A percentile compares a stretch with the other conserved stretches of the same genome.
phyloP scores from a whole-genome alignment of 2,329 filamentous ascomycete genomes.

The Chaetomium sp. region DNA sequence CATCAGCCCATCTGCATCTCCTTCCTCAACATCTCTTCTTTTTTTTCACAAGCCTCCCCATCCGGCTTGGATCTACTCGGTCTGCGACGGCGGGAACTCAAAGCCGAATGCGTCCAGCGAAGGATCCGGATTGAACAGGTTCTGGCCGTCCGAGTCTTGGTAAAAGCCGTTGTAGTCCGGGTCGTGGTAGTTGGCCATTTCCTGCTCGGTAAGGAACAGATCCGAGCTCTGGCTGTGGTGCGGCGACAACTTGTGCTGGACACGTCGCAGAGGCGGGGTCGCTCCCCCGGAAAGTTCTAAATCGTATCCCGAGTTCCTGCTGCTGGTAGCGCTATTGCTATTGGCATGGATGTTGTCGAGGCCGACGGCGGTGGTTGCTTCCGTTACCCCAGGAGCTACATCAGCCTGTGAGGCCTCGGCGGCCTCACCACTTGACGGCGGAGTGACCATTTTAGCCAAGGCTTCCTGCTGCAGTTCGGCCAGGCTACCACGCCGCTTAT shows the following conservation, averaged over 20 bases:
- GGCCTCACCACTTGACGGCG: constrained; percentile 1
- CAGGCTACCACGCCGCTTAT: constrained; percentile 19
- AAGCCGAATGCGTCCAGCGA: constrained; percentile 6
- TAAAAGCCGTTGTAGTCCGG: neutral
- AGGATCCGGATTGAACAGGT: neutral
- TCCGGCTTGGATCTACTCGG: no score
- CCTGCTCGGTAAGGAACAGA: constrained; percentile 3
- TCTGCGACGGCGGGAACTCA: constrained; percentile 2
- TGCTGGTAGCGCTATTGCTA: no score
- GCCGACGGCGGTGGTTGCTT: no score
- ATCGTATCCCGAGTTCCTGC: no score
- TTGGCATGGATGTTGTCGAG: no score
- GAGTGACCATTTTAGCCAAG: neutral
- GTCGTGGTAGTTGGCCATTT: constrained; percentile 5
- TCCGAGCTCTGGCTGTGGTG: neutral
- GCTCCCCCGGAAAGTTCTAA: no score
- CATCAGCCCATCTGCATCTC: no score
- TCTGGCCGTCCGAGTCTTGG: neutral
- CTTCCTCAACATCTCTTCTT: no score
- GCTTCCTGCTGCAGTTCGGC: constrained; percentile 7
- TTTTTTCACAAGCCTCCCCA: no score
- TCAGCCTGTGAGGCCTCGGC: neutral
- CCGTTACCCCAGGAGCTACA: no score
- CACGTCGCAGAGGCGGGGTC: no score
- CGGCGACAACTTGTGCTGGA: neutral